Conservation (phyloP, 257 asterid genomes). For the Solanum chaucha region DNA sequence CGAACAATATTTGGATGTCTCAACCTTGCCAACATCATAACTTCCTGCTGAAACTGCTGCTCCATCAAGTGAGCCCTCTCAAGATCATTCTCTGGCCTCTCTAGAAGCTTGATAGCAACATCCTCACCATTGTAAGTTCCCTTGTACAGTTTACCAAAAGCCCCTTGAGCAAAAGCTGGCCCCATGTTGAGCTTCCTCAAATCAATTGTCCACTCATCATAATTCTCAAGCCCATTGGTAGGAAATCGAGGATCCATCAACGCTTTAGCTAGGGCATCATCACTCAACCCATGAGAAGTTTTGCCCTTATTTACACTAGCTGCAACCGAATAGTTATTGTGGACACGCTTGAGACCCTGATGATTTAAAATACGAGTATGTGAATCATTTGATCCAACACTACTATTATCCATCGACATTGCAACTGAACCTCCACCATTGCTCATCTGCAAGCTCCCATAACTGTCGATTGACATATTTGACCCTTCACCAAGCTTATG, state of each 20-base stretch:
- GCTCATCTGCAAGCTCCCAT: conserved; percentile 82
- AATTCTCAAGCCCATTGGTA: conserved; percentile 81
- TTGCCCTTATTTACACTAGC: conserved; percentile 69
- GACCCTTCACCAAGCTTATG: conserved; percentile 47
- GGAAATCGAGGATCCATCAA: conserved; percentile 76
- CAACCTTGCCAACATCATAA: conserved; percentile 86
- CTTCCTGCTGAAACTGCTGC: conserved; percentile 96
- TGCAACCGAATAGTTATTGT: conserved; percentile 63
- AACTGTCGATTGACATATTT: conserved; percentile 80
- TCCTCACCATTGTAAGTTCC: conserved; percentile 89
- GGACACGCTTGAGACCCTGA: conserved; percentile 79
- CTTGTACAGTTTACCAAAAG: conserved; percentile 89
- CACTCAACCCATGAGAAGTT: conserved; percentile 58
- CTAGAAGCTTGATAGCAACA: conserved; percentile 93
- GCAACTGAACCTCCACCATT: conserved; percentile 91
- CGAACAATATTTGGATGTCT: conserved; percentile 94
- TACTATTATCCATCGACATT: conserved; percentile 85
- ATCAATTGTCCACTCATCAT: conserved; percentile 91
- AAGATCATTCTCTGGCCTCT: conserved; percentile 73
- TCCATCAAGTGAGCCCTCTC: conserved; percentile 92
- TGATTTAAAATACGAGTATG: conserved; percentile 77
- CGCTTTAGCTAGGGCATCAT: conserved; percentile 90
- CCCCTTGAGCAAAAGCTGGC: conserved; percentile 96
- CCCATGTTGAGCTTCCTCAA: conserved; percentile 95
- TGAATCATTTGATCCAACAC: conserved; percentile 82